Evolutionary conservation across 331 rosid species (phyloP), one percentile per base, ranked within the genome.

Genomic region (Ulmus americana): DNA sequence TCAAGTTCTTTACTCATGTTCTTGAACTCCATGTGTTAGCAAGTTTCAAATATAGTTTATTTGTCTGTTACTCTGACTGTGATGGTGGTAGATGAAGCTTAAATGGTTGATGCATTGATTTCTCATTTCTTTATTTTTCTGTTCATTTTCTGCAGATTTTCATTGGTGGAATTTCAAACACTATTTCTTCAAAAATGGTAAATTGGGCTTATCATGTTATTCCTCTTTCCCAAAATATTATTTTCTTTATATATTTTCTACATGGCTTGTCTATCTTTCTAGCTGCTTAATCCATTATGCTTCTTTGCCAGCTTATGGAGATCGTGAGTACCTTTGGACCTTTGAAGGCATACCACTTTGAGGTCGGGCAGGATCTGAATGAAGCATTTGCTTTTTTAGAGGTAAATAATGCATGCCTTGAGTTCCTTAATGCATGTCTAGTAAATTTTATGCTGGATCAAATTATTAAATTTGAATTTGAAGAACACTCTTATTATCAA

Each of bases 261-360:
- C 47, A 42, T 4, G 12, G 22, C 16, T 61, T 16, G 41, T 61
- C 48, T 55, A 55, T 61, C 18, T 38, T 7, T 65, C 43, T 8
- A 51, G 54, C 74, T 71, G 77, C 35, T 22, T 9, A 28, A 45
- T 70, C 49, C 11, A 53, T 45, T 28, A 41, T 68, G 45, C 52
- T 72, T 44, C 72, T 78, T 67, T 40, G 75, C 64, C 72, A 88
- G 98, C 88, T 88, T 77, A 59, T 81, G 84, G 96, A 94, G 81
- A 80, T 94, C 61, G 81, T 82, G 49, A 76, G 87, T 76, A 88
- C 83, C 43, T 94, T 94, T 85, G 99, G 99, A 78, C 77, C 81
- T 70, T 65, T 94, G 79, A 94, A 85, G 85, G 88, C 97, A 39
- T 94, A 76, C 79, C 91, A 77, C 77, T 87, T 94, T 79, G 91